Percentiles rank a stretch among this genome's conserved stretches.
Conservation (phyloP, 225 moss, liverwort and hornwort genomes). For the Straminergon stramineum region DNA sequence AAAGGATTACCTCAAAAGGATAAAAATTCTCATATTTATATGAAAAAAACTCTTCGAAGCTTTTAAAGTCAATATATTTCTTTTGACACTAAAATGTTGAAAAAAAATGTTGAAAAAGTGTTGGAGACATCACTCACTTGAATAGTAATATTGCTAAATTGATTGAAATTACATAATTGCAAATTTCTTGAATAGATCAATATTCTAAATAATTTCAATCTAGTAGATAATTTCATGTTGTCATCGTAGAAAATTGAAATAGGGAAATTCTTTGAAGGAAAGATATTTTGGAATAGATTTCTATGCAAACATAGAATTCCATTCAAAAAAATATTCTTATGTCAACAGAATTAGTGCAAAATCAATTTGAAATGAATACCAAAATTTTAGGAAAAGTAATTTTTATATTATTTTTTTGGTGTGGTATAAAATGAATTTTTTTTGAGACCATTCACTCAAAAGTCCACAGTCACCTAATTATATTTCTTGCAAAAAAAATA, state of each 20-base stretch:
- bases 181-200: neutral
- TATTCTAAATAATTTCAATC: neutral
- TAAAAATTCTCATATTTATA: neutral
- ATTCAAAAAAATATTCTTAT: fast-evolving
- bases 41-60: neutral
- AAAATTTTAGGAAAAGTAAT: neutral
- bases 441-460: neutral
- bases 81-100: neutral
- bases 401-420: neutral
- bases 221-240: neutral
- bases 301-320: too few relatives aligned
- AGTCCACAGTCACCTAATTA: too few relatives aligned
- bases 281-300: fast-evolving
- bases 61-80: neutral
- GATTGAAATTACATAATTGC: neutral
- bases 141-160: neutral
- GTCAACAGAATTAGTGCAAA: fast-evolving
- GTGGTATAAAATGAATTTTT: neutral
- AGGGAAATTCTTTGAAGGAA: neutral
- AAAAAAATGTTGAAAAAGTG: neutral
- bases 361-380: neutral
- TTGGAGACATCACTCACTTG: neutral
- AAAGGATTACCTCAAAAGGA: neutral
- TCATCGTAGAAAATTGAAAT: neutral
- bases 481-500: neutral